phyloP scores from a whole-genome alignment of 495 filamentous ascomycete genomes.

The Penicillium odoratum region DNA sequence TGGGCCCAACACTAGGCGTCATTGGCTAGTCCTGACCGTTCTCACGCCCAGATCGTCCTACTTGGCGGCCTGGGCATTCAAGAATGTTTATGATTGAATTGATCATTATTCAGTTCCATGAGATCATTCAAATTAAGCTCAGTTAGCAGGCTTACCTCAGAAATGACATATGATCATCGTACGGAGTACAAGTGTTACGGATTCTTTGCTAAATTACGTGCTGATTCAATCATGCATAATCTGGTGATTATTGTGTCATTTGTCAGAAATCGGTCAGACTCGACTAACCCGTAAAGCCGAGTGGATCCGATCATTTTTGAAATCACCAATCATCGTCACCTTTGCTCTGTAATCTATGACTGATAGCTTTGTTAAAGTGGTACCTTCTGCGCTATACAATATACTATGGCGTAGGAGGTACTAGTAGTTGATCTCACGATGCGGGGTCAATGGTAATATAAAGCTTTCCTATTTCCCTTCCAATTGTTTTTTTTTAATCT shows the following conservation, averaged over 20 bases:
- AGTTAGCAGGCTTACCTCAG: no score
- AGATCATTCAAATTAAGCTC: neutral
- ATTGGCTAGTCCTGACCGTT: constrained; percentile 14
- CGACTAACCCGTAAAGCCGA: constrained; percentile 20
- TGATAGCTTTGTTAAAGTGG: constrained; percentile 24
- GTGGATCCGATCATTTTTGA: constrained; percentile 9
- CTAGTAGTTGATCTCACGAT: neutral
- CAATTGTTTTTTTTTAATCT: constrained; percentile 1
- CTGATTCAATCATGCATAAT: neutral
- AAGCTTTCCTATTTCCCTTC: constrained; percentile 9
- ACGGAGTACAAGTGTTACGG: no score
- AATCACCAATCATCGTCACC: constrained; percentile 15
- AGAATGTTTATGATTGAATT: no score
- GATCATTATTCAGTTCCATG: neutral
- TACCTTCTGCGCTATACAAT: constrained; percentile 2
- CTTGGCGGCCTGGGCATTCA: neutral
- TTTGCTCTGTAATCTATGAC: constrained; percentile 41
- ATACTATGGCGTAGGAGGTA: constrained; percentile 4
- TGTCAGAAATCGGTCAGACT: constrained; percentile 44
- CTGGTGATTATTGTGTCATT: constrained; percentile 20
- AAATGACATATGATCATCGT: no score
- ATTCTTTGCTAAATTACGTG: neutral
- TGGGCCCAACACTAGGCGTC: neutral
- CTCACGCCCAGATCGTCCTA: neutral
- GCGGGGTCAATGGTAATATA: constrained; percentile 13